Percentiles rank a stretch among this genome's conserved stretches.
Evolutionary conservation across 1,139 yeast species (phyloP).

Genomic region (Hansenula anomala): DNA sequence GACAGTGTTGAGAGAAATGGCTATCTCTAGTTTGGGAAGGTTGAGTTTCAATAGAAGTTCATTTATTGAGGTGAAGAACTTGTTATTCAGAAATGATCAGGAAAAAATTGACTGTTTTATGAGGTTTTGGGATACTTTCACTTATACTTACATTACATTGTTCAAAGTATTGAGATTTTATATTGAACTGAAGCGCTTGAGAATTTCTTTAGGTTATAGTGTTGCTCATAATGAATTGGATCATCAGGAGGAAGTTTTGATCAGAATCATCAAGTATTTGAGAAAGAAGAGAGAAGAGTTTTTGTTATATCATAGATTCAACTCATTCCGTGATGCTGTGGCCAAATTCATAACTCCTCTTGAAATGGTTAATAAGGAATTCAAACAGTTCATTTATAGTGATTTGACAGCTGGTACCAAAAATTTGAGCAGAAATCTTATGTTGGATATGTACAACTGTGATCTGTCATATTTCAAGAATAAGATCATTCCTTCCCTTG

Average conservation of each 20-base stretch:
- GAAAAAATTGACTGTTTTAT: neutral
- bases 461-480: neutral
- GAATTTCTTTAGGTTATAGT: neutral
- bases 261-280: neutral
- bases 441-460: conserved; percentile 1
- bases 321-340: neutral
- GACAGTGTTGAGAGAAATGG: neutral
- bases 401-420: neutral
- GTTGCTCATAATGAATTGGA: neutral
- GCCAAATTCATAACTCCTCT: neutral
- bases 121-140: neutral
- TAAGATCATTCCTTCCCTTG: neutral
- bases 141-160: neutral
- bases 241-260: neutral
- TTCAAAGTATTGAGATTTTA: neutral
- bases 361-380: neutral
- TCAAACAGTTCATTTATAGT: neutral
- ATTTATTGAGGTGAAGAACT: neutral
- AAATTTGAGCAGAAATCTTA: neutral
- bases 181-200: neutral
- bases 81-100: neutral
- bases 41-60: conserved; percentile 1
- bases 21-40: neutral
- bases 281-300: conserved; percentile 1
- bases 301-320: neutral